phyloP scores from a whole-genome alignment of 441 rosid species.

The Euphorbia celastroides region DNA sequence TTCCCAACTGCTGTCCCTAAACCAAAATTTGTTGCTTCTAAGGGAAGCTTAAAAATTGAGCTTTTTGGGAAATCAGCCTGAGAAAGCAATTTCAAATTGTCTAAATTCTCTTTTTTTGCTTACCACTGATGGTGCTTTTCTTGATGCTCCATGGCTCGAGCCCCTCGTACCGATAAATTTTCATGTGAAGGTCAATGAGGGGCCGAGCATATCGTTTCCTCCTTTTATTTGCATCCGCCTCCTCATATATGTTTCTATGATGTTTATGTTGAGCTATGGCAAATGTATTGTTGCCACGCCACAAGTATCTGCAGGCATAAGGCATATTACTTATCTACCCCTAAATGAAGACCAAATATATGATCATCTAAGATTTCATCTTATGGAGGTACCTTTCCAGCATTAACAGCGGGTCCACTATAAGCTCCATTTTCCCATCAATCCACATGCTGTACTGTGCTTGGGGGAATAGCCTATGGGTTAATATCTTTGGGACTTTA shows the following conservation, averaged over 20 bases:
- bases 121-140: conserved; percentile 75
- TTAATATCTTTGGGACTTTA: conserved; percentile 92
- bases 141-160: conserved; percentile 83
- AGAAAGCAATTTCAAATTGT: no score
- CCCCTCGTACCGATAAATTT: conserved; percentile 77
- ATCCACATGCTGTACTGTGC: conserved; percentile 97
- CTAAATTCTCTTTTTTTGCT: no score
- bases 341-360: conserved; percentile 12
- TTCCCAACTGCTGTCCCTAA: no score
- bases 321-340: conserved; percentile 1
- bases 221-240: conserved; percentile 94
- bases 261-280: conserved; percentile 96
- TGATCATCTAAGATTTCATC: neutral
- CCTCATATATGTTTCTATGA: conserved; percentile 78
- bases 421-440: conserved; percentile 97
- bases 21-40: no score
- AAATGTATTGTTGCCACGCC: conserved; percentile 88
- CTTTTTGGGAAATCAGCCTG: no score
- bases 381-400: conserved; percentile 62
- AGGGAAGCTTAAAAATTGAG: no score
- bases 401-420: conserved; percentile 78
- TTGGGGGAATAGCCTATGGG: conserved; percentile 91
- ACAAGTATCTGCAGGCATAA: conserved; percentile 56
- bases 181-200: conserved; percentile 91
- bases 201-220: conserved; percentile 93